Percentiles rank a stretch among this genome's conserved stretches.
phyloP scores from a whole-genome alignment of 768 basidiomycete species.

The Mycena indigotica region DNA sequence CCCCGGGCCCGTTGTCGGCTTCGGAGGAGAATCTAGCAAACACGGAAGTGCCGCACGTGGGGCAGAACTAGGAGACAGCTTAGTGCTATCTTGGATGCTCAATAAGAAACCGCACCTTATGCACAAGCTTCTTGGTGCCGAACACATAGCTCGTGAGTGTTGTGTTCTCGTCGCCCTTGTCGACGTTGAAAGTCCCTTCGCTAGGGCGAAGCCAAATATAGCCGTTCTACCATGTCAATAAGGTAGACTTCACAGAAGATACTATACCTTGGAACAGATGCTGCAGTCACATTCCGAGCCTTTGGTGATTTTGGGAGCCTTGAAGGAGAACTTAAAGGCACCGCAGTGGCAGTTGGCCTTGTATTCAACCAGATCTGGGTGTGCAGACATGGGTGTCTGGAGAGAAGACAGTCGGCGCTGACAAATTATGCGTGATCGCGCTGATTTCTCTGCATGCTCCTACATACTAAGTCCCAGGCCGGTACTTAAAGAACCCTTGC shows the following conservation, averaged over 20 bases:
- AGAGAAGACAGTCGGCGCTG: no score
- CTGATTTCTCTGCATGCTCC: no score
- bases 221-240: background rate
- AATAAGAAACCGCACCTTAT: background rate
- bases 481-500: no score
- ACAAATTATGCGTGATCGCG: no score
- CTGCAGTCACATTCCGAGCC: constrained; percentile 4
- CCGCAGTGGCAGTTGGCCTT: constrained; percentile 4
- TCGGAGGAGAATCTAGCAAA: no score
- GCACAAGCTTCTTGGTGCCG: background rate
- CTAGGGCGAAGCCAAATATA: background rate
- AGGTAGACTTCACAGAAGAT: background rate
- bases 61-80: constrained; percentile 17
- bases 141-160: background rate
- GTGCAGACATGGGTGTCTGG: no score
- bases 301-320: background rate
- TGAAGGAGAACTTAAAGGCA: background rate
- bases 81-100: background rate
- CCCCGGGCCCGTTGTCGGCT: no score
- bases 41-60: constrained; percentile 11
- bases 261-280: constrained; percentile 7
- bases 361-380: no score
- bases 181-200: background rate
- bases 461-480: no score
- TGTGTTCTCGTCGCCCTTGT: background rate